Evolutionary conservation across 1,284 basidiomycete species (phyloP).

Genomic region (Hemileia vastatrix): DNA sequence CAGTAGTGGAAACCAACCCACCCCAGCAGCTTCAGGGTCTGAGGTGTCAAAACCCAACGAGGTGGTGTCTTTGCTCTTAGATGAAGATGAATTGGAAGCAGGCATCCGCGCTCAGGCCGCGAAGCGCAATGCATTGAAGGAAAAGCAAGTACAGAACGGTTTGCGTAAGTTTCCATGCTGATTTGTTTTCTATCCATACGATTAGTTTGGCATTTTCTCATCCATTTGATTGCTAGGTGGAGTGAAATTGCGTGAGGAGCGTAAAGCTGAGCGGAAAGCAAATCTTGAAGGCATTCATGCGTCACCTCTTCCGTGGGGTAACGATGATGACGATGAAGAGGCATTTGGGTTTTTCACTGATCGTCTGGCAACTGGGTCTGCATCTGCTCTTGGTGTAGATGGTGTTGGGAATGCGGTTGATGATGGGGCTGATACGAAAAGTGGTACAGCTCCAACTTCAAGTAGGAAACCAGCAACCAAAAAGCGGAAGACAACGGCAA

Average conservation of each 20-base stretch:
- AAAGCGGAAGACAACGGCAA: not conserved
- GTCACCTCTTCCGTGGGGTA: not conserved
- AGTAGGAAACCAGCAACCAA: not conserved
- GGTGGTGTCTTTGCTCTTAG: conserved; percentile 87
- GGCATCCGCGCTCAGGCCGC: conserved; percentile 35
- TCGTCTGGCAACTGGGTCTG: not conserved
- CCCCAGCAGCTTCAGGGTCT: conserved; percentile 34
- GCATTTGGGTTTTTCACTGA: conserved; percentile 21
- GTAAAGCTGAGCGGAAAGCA: conserved; percentile 9
- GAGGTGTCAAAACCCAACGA: conserved; percentile 84
- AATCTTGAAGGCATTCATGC: not conserved
- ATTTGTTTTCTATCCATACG: not conserved
- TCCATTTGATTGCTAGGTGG: conserved; percentile 8
- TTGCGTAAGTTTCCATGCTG: conserved; percentile 15
- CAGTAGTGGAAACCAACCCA: conserved; percentile 50
- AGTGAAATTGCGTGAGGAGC: conserved; percentile 16
- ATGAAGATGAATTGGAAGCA: conserved; percentile 62
- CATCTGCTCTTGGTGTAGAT: not conserved
- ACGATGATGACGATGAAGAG: conserved; percentile 18
- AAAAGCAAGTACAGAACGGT: conserved; percentile 23
- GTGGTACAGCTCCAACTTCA: not conserved
- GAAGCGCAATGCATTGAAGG: conserved; percentile 29
- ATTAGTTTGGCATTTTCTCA: not conserved
- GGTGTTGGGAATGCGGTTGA: not conserved
- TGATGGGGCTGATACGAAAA: not conserved